Evolutionary conservation across 2,329 filamentous ascomycete species (phyloP).

Genomic region (Colletotrichum theobromicola): DNA sequence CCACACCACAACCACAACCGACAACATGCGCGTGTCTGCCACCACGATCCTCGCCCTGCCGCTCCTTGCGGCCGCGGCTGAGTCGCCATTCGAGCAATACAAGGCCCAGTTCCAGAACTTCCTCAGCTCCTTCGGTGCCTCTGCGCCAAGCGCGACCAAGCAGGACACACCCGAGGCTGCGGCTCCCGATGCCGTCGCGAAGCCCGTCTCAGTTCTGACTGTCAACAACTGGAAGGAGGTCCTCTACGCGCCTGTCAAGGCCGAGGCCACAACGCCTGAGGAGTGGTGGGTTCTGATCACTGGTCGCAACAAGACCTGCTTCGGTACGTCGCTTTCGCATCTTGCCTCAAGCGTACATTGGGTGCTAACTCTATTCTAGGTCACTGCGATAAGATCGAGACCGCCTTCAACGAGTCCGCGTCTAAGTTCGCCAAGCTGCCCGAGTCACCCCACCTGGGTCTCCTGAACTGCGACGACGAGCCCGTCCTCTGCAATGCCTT

Average conservation of each 20-base stretch:
- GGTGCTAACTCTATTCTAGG: constrained; percentile 47
- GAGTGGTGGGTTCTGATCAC: constrained; percentile 80
- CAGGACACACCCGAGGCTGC: constrained; percentile 47
- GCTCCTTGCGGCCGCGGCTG: constrained; percentile 57
- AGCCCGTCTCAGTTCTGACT: constrained; percentile 59
- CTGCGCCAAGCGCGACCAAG: constrained; percentile 53
- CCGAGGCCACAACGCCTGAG: constrained; percentile 65
- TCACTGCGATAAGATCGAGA: constrained; percentile 67
- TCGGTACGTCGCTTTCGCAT: constrained; percentile 44
- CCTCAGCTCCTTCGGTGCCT: constrained; percentile 62
- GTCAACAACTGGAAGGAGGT: constrained; percentile 75
- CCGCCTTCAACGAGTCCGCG: constrained; percentile 70
- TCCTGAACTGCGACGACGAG: constrained; percentile 77
- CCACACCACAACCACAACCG: constrained; percentile 17
- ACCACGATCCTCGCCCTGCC: constrained; percentile 60
- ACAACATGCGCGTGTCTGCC: constrained; percentile 62
- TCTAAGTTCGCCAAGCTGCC: constrained; percentile 65
- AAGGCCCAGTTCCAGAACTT: constrained; percentile 69
- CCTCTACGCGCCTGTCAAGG: constrained; percentile 65
- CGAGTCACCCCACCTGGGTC: constrained; percentile 69
- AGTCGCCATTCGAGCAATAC: constrained; percentile 59
- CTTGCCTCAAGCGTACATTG: constrained; percentile 13
- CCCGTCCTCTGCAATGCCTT: constrained; percentile 77
- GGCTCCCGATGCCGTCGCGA: constrained; percentile 40
- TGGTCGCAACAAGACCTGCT: constrained; percentile 81